Evolutionary conservation across 345 rosid genomes (phyloP).

Genomic region (Dipteronia sinensis): DNA sequence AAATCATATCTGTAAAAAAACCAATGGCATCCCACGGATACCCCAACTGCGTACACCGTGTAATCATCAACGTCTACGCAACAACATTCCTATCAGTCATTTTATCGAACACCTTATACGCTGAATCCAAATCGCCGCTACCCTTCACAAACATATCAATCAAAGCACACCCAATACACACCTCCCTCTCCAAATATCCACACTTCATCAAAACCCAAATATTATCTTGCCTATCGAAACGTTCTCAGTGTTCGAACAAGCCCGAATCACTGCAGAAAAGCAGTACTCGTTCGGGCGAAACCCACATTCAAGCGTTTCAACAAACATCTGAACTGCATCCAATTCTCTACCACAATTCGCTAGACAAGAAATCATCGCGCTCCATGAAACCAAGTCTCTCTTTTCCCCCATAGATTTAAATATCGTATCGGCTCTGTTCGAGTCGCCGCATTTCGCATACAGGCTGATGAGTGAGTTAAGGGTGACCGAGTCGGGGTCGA

Average conservation of each 20-base stretch:
- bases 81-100: slow-evolving; percentile 64
- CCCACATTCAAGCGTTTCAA: slow-evolving; percentile 59
- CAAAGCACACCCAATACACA: slow-evolving; percentile 65
- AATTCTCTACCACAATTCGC: slow-evolving; percentile 48
- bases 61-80: slow-evolving; percentile 71
- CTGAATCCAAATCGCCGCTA: slow-evolving; percentile 41
- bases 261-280: slow-evolving; percentile 57
- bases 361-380: slow-evolving; percentile 68
- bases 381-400: slow-evolving; percentile 74
- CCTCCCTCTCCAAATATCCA: slow-evolving; percentile 55
- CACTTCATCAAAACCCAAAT: slow-evolving; percentile 55
- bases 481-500: slow-evolving; percentile 58
- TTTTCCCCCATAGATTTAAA: slow-evolving; percentile 55
- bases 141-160: slow-evolving; percentile 70
- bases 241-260: slow-evolving; percentile 47
- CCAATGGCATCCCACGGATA: slow-evolving; percentile 46
- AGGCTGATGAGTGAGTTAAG: slow-evolving; percentile 71
- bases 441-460: slow-evolving; percentile 63
- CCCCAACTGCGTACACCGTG: slow-evolving; percentile 54
- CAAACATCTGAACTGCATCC: slow-evolving; percentile 44
- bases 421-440: slow-evolving; percentile 40
- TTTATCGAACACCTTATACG: slow-evolving; percentile 57
- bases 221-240: slow-evolving; percentile 42
- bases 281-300: slow-evolving; percentile 69
- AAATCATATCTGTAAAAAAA: slow-evolving; percentile 54